phyloP scores from a whole-genome alignment of 805 yeast genomes.

The Metschnikowia gelsemii region DNA sequence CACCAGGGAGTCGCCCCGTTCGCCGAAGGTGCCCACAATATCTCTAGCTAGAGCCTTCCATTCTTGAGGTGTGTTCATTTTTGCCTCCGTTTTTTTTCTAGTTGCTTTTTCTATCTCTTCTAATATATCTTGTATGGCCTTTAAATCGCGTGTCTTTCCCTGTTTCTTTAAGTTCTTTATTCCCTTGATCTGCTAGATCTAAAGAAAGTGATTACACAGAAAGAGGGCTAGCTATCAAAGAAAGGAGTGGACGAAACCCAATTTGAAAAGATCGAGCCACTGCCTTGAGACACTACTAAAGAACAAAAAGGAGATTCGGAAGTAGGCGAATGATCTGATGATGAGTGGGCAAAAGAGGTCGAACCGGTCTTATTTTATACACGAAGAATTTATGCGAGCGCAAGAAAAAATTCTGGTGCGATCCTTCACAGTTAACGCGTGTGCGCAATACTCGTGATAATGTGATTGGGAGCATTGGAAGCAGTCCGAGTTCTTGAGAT shows the following conservation, averaged over 20 bases:
- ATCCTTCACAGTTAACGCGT: conserved; percentile 1
- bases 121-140: background rate
- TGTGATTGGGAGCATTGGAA: too few species aligned
- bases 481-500: too few species aligned
- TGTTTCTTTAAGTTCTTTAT: background rate
- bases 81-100: background rate
- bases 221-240: too few species aligned
- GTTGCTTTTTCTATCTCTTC: background rate
- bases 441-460: background rate
- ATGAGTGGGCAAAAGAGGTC: background rate
- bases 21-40: conserved; percentile 27
- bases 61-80: conserved; percentile 4
- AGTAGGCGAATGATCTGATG: too few species aligned
- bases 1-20: conserved; percentile 27
- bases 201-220: too few species aligned
- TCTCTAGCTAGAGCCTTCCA: conserved; percentile 21
- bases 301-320: background rate
- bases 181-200: too few species aligned
- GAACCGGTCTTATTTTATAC: too few species aligned
- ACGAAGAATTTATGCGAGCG: too few species aligned
- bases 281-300: conserved; percentile 1
- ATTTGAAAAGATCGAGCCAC: too few species aligned
- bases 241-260: too few species aligned
- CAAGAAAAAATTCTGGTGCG: conserved; percentile 1
- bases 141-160: background rate